Evolutionary conservation across 2,329 filamentous ascomycete genomes (phyloP), one percentile per base, ranked within the genome.

Genomic region (Colletotrichum sp.): DNA sequence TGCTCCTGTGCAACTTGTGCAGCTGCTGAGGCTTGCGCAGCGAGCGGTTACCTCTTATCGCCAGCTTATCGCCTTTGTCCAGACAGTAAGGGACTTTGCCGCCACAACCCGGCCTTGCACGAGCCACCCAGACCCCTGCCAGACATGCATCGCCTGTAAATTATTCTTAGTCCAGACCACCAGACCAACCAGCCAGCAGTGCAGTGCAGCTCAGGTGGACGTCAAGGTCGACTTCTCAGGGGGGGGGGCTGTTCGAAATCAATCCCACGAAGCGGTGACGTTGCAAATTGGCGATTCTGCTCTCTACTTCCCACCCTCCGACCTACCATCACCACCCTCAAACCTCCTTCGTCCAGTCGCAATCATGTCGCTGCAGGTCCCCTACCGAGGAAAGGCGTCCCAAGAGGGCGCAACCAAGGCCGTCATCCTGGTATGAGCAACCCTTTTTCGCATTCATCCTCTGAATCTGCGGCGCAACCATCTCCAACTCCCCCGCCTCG

Each of bases 401-500:
- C 89, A 89, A 83, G 87, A 88, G 80, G 81, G 85, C 78, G 90
- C 92, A 82, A 98, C 96, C 84, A 99, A 98, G 88, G 96, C 96
- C 80, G 94, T 98, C 80, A 98, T 99, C 87, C 89, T 99, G 89
- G 96, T 98, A 90, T 63, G 65, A 65, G 21, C 67, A 26, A 21
- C 57, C 6, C 44, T 52, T 52, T 71, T 55, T 52, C 68, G 57
- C 60, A 44, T 79, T 80, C 73, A 76, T 26, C 59, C 28, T 62
- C 77, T 79, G 74, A 16, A 21, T 57, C 55, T 73, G 62, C 71
- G 65, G 70, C 73, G 73, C 69, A 62, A 64, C 16, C 57, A 65
- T 76, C 70, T 73, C 69, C 63, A 76, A 52, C 30, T 30, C 32
- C 44, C 57, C 24, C 59, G 57, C 13, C 59, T 60, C 74, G 78